Evolutionary conservation across 2,329 filamentous ascomycete species (phyloP), one percentile per base, ranked within the genome.

Genomic region (Cordyceps pruinosa): DNA sequence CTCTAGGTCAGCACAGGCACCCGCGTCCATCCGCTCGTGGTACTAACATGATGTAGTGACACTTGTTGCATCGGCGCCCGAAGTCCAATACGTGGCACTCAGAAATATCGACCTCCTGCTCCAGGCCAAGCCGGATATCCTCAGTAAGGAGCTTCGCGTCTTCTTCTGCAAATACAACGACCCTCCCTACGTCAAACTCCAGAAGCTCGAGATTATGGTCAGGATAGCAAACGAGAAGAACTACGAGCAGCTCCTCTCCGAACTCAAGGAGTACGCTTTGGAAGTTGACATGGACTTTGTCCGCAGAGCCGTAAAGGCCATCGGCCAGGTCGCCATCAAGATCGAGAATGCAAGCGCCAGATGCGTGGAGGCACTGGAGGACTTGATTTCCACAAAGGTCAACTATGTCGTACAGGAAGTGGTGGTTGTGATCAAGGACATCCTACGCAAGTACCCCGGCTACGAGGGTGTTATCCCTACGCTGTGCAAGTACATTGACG

Each of bases 101-200:
- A 82, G 93, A 62, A 99, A 99, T 71, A 99, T 99, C 67, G 94
- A 99, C 65, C 83, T 99, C 34, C 80, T 99, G 6, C 80, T 99
- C 26, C 94, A 99, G 72, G 94, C 95, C 65, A 93, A 97, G 72
- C 91, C 94, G 12, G 92, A 96, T 64, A 97, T 99, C 57, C 80
- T 99, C 10, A 96, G 90, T 79, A 97, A 97, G 72, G 94, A 99
- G 72, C 85, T 99, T 67, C 85, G 94, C 45, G 94, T 99, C 9
- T 99, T 99, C 77, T 99, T 99, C 77, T 99, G 94, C 86, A 99
- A 99, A 75, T 99, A 99, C 77, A 97, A 97, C 70, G 94, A 99
- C 65, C 93, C 94, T 2, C 91, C 91, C 23, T 99, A 99, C 70
- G 86, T 99, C 66, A 99, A 99, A 73, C 85, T 99, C 59, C 89